Evolutionary conservation across 352 stramenopile species (phyloP), one percentile per base, ranked within the genome.

Genomic region (Hyaloperonospora brassicae): DNA sequence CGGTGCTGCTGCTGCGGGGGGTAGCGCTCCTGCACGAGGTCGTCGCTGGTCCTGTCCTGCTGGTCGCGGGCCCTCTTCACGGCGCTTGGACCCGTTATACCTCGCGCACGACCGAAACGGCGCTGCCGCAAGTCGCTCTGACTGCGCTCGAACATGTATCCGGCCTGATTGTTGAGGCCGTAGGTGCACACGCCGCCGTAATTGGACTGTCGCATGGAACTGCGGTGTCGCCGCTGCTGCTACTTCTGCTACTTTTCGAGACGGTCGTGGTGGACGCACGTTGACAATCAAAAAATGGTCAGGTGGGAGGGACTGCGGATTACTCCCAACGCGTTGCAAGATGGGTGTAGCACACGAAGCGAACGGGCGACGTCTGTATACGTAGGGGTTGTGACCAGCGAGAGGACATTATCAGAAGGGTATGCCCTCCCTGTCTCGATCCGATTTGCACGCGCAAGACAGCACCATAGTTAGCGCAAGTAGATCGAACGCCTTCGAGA

Each of bases 41-140:
- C 52, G 23, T 70, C 52, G 27, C 44, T 51, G 21, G 55, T 49
- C 41, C 47, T 66, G 35, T 62, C 47, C 34, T 54, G 49, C n/a
- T n/a, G n/a, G 39, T 73, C 62, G 0, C 72, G 60, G 3, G 66
- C 64, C 25, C 76, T 72, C 62, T 87, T 87, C n/a, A 62, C 25
- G 8, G 61, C 27, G 3, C 27, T 42, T 2, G 38, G 23, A 36
- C 39, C 38, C 47, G 66, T 52, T 25, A 62, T 35, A 27, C 52
- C 61, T 40, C 72, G 67, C 0, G 61, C 61, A 23, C 68, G 73
- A 1, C 72, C 72, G 39, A 88, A 78, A 48, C 50, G 60, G 60
- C 68, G 68, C 57, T 86, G 76, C 13, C 76, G 76, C 57, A 71
- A 58, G 0, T 65, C 61, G 52, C 56, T 63, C 27, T 66, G 67